These are phyloP conservation scores for Phaeotremella skinneri DNA, from an alignment of 768 basidiomycete genomes.

Conservation along the genomic window DNA sequence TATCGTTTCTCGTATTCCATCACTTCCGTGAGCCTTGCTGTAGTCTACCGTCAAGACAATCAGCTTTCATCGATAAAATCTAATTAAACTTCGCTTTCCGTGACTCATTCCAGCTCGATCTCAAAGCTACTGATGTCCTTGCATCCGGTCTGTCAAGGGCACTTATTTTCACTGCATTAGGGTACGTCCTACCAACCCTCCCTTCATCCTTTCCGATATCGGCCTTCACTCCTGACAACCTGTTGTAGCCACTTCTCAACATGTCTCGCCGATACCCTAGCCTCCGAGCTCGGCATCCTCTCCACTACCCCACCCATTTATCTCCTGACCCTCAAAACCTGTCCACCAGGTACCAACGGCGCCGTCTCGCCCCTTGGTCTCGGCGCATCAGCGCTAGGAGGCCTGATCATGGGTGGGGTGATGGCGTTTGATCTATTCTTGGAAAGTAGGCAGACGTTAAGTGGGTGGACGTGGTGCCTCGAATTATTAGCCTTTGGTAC, in stretches of 20 bases:
- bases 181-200: slow-evolving; percentile 24
- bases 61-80: too few relatives aligned
- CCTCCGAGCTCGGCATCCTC: slow-evolving; percentile 88
- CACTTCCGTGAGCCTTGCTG: neutral
- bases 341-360: slow-evolving; percentile 89
- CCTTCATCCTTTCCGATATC: neutral
- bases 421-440: slow-evolving; percentile 60
- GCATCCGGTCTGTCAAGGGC: slow-evolving; percentile 8
- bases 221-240: neutral
- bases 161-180: slow-evolving; percentile 31
- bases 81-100: too few relatives aligned
- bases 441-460: slow-evolving; percentile 57
- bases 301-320: slow-evolving; percentile 63
- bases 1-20: slow-evolving; percentile 24
- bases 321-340: slow-evolving; percentile 70
- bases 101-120: neutral
- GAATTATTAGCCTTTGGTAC: slow-evolving; percentile 59
- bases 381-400: slow-evolving; percentile 68
- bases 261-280: slow-evolving; percentile 86
- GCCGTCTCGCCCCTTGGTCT: slow-evolving; percentile 76
- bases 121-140: neutral
- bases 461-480: slow-evolving; percentile 54
- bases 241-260: slow-evolving; percentile 73
- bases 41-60: too few relatives aligned
- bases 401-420: slow-evolving; percentile 65